Evolutionary conservation across 306 rosid genomes (phyloP).

Genomic region (Cyclanthera cordifolia): DNA sequence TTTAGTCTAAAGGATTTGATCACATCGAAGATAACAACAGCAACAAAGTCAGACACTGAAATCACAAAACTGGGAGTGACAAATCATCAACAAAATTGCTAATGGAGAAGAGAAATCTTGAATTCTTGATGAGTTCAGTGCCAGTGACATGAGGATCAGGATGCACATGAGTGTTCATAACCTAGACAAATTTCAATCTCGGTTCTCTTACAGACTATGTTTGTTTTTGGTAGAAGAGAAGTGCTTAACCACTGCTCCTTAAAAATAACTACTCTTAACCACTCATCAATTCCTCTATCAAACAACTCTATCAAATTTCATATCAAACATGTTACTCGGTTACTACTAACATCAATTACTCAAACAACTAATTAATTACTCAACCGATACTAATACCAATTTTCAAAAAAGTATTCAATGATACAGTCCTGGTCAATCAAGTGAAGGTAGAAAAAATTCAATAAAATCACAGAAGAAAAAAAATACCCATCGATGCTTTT

Average conservation of each 20-base stretch:
- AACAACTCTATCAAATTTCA: too few species aligned
- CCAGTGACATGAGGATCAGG: slow-evolving; percentile 99
- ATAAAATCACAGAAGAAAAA: background rate
- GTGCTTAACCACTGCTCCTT: too few species aligned
- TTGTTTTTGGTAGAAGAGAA: too few species aligned
- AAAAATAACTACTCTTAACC: too few species aligned
- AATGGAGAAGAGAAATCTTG: slow-evolving; percentile 36
- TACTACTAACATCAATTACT: too few species aligned
- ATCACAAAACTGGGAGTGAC: background rate
- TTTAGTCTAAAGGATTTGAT: slow-evolving; percentile 37
- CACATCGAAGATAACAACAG: slow-evolving; percentile 1
- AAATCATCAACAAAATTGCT: background rate
- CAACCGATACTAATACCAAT: too few species aligned
- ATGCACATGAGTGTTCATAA: slow-evolving; percentile 91
- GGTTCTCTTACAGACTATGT: slow-evolving; percentile 53
- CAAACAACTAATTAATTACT: too few species aligned
- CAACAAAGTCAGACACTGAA: background rate
- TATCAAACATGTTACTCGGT: too few species aligned
- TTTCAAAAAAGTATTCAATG: too few species aligned
- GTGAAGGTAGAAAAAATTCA: slow-evolving; percentile 27
- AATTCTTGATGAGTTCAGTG: slow-evolving; percentile 74
- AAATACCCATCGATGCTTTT: slow-evolving; percentile 15
- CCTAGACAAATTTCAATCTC: slow-evolving; percentile 65
- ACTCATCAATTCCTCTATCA: too few species aligned
- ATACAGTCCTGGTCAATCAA: slow-evolving; percentile 86